These are phyloP conservation scores for Globisporangium spinosum DNA, from an alignment of 352 stramenopile species.

Conservation along the genomic window DNA sequence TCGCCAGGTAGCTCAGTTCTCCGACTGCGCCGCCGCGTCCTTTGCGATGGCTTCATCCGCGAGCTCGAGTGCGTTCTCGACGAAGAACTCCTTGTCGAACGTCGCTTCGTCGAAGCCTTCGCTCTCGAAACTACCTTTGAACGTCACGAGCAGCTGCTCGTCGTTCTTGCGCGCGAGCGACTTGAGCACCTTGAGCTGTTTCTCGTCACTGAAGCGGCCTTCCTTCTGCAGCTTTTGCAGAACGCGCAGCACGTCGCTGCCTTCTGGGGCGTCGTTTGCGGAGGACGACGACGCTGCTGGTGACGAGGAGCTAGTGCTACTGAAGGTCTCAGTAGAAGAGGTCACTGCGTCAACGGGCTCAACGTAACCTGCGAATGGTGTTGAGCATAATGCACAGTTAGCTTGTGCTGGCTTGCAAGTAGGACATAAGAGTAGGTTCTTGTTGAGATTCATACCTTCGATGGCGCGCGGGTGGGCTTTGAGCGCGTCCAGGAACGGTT, in stretches of 20 bases:
- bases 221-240: slow-evolving; percentile 83
- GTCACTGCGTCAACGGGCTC: slow-evolving; percentile 22
- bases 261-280: slow-evolving; percentile 20
- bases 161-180: slow-evolving; percentile 84
- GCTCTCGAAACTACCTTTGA: slow-evolving; percentile 69
- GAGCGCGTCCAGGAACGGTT: slow-evolving; percentile 56
- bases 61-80: slow-evolving; percentile 79
- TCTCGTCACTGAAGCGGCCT: slow-evolving; percentile 60
- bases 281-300: slow-evolving; percentile 15
- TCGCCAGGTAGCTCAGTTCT: slow-evolving; percentile 1
- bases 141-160: slow-evolving; percentile 71
- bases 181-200: slow-evolving; percentile 75
- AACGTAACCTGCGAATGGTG: slow-evolving; percentile 27
- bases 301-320: slow-evolving; percentile 5
- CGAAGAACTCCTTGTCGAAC: slow-evolving; percentile 82
- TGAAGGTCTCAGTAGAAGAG: background rate
- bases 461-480: slow-evolving; percentile 54
- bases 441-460: slow-evolving; percentile 37
- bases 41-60: slow-evolving; percentile 51
- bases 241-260: slow-evolving; percentile 68
- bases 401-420: background rate
- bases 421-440: background rate
- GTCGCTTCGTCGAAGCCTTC: slow-evolving; percentile 41
- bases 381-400: background rate
- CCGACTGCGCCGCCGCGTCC: slow-evolving; percentile 19